Percentiles rank a stretch among this genome's conserved stretches.
Evolutionary conservation across 2,329 filamentous ascomycete species (phyloP).

Genomic region (Hypoxylon sp.): DNA sequence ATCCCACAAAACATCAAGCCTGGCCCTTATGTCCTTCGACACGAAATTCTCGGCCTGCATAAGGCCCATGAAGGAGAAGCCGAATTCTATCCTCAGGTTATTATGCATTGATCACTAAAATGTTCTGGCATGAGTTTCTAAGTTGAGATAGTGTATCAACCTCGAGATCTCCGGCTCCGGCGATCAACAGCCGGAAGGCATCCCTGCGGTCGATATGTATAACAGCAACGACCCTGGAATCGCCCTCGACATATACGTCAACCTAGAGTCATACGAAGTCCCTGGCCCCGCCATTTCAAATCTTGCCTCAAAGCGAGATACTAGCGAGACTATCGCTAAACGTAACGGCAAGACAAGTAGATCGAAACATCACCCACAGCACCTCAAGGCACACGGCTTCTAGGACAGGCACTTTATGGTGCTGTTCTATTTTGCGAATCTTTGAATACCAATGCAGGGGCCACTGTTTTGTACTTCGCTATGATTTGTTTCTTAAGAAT

Average conservation of each 20-base stretch:
- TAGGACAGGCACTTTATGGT: not conserved
- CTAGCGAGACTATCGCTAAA: not conserved
- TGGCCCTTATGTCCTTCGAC: conserved; percentile 48
- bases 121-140: not conserved
- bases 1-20: conserved; percentile 54
- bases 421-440: not conserved
- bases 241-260: conserved; percentile 40
- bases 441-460: not conserved
- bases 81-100: conserved; percentile 50
- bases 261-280: conserved; percentile 44
- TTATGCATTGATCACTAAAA: not conserved
- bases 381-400: conserved; percentile 10
- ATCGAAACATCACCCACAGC: conserved; percentile 22
- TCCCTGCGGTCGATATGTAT: conserved; percentile 41
- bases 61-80: conserved; percentile 42
- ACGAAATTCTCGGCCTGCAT: conserved; percentile 51
- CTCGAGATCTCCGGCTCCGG: conserved; percentile 45
- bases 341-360: not conserved
- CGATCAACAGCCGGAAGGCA: conserved; percentile 34
- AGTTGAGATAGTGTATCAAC: conserved; percentile 46
- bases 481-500: not conserved
- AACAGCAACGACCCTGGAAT: conserved; percentile 41
- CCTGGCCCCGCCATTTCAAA: conserved; percentile 37
- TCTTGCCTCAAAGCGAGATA: conserved; percentile 20
- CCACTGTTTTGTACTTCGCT: too few relatives aligned